These are phyloP conservation scores for Penicillium chermesinum DNA, from an alignment of 495 filamentous ascomycete genomes.

Conservation along the genomic window DNA sequence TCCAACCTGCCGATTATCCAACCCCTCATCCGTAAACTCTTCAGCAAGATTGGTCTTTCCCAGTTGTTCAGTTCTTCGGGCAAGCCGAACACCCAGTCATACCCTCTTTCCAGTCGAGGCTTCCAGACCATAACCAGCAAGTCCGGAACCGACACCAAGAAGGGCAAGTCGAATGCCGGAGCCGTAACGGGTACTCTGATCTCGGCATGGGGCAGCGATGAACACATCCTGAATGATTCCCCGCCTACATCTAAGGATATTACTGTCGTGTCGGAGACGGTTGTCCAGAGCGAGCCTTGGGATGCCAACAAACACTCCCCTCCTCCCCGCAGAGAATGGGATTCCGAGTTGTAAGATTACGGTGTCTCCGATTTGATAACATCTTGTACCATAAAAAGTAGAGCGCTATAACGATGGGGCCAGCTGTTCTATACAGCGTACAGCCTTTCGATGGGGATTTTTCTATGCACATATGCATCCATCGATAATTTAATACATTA, in stretches of 20 bases:
- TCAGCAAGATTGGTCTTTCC: slow-evolving; percentile 27
- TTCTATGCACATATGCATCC: no score
- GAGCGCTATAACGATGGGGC: no score
- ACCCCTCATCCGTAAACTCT: slow-evolving; percentile 37
- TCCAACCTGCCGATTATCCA: slow-evolving; percentile 54
- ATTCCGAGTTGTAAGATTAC: no score
- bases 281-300: slow-evolving; percentile 25
- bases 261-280: slow-evolving; percentile 30
- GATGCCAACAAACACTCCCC: not conserved
- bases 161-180: slow-evolving; percentile 9
- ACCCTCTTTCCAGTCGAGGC: slow-evolving; percentile 18
- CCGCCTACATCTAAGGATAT: slow-evolving; percentile 17
- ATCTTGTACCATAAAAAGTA: no score
- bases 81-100: slow-evolving; percentile 13
- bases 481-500: no score
- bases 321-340: not conserved
- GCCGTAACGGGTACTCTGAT: slow-evolving; percentile 12
- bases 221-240: slow-evolving; percentile 20
- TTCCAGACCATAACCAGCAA: slow-evolving; percentile 12
- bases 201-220: slow-evolving; percentile 29
- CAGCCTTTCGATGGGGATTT: no score
- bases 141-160: slow-evolving; percentile 9
- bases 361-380: no score
- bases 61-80: slow-evolving; percentile 24
- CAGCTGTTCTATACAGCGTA: no score